These are phyloP conservation scores for Litsea cubeba DNA, from an alignment of 164 flowering plant genomes.

Conservation along the genomic window DNA sequence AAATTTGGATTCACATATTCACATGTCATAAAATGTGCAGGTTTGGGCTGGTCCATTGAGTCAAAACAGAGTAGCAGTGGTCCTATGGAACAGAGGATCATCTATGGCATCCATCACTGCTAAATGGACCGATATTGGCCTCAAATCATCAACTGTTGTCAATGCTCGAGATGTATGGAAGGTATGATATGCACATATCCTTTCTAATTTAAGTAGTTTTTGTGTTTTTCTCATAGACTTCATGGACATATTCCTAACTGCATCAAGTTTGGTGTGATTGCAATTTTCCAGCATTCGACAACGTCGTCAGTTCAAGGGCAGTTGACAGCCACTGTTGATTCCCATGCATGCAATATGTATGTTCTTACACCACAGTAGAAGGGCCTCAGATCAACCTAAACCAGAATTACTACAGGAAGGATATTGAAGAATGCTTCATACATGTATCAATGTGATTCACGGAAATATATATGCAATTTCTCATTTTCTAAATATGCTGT, in stretches of 20 bases:
- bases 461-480: too few species aligned
- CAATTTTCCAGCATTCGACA: conserved; percentile 38
- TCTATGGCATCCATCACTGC: conserved; percentile 44
- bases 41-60: conserved; percentile 72
- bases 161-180: conserved; percentile 60
- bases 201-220: not conserved
- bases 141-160: conserved; percentile 31
- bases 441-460: not conserved
- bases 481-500: too few species aligned
- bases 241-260: not conserved
- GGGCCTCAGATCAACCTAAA: not conserved
- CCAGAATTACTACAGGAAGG: not conserved
- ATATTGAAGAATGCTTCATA: not conserved
- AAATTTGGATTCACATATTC: not conserved
- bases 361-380: conserved; percentile 34
- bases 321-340: conserved; percentile 36
- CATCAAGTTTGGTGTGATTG: not conserved
- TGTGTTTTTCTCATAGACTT: not conserved
- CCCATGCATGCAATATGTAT: conserved; percentile 70
- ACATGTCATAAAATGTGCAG: conserved; percentile 21
- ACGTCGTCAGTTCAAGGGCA: conserved; percentile 18
- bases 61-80: conserved; percentile 35
- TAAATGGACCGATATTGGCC: conserved; percentile 53
- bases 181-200: conserved; percentile 26
- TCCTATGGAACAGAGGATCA: conserved; percentile 64